Conservation (phyloP, 2,329 filamentous ascomycete species). For the Calonectria leucothoes region DNA sequence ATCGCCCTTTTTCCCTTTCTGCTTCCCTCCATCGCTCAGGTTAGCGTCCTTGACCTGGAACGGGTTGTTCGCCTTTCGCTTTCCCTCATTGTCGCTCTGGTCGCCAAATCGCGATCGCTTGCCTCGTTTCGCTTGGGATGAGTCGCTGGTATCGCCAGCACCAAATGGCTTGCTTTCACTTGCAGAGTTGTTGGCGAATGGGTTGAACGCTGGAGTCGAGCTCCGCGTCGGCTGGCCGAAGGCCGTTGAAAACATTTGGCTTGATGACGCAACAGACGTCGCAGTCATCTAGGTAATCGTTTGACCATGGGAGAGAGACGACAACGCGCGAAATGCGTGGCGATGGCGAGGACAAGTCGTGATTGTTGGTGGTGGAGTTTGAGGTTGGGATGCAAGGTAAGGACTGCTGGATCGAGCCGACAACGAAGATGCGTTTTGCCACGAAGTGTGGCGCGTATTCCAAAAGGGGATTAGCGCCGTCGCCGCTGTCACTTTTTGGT, state of each 20-base stretch:
- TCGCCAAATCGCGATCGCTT: slow-evolving; percentile 40
- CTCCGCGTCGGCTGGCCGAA: slow-evolving; percentile 50
- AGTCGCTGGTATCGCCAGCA: slow-evolving; percentile 44
- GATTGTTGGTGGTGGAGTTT: slow-evolving; percentile 24
- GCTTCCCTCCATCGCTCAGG: slow-evolving; percentile 40
- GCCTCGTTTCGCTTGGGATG: slow-evolving; percentile 41
- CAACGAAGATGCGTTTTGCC: slow-evolving; percentile 15
- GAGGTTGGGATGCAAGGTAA: slow-evolving; percentile 22
- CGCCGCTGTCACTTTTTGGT: background rate
- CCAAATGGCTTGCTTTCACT: slow-evolving; percentile 45
- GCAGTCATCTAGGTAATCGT: slow-evolving; percentile 50
- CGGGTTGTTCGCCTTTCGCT: slow-evolving; percentile 40
- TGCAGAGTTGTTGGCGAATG: slow-evolving; percentile 46
- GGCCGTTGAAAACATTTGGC: slow-evolving; percentile 52
- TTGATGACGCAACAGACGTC: slow-evolving; percentile 55
- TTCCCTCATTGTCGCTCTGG: slow-evolving; percentile 43
- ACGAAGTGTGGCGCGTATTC: slow-evolving; percentile 1
- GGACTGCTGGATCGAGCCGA: background rate
- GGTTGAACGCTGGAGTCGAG: slow-evolving; percentile 49
- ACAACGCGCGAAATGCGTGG: slow-evolving; percentile 29
- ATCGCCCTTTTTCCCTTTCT: slow-evolving; percentile 37
- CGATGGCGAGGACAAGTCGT: slow-evolving; percentile 20
- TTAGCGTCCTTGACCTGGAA: slow-evolving; percentile 42
- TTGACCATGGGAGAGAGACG: slow-evolving; percentile 47
- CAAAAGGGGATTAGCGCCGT: slow-evolving; percentile 2